phyloP scores from a whole-genome alignment of 2,329 filamentous ascomycete genomes.

The Hirsutella thompsonii region DNA sequence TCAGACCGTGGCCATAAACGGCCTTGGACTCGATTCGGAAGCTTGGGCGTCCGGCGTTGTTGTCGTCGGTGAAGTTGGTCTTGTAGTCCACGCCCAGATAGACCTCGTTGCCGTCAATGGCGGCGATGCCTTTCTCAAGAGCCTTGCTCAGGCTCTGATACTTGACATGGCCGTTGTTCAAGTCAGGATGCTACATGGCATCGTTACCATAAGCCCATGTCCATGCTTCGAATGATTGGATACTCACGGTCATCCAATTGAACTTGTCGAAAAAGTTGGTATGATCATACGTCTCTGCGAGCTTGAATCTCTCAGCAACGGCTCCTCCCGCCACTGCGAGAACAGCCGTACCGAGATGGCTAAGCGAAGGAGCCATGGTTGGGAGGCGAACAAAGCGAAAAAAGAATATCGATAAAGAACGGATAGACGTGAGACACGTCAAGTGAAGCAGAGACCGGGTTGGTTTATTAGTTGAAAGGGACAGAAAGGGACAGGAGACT shows the following conservation, averaged over 20 bases:
- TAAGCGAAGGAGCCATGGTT: slow-evolving; percentile 25
- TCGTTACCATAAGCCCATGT: too few relatives aligned
- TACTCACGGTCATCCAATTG: slow-evolving; percentile 23
- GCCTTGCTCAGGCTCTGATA: slow-evolving; percentile 26
- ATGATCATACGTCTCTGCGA: slow-evolving; percentile 25
- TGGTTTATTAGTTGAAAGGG: too few relatives aligned
- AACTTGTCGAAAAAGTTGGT: slow-evolving; percentile 36
- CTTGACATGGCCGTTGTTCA: slow-evolving; percentile 51
- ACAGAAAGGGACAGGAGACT: too few relatives aligned
- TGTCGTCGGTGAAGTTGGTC: slow-evolving; percentile 10
- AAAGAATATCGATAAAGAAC: background rate
- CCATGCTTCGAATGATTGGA: background rate
- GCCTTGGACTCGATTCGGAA: slow-evolving; percentile 53
- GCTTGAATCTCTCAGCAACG: slow-evolving; percentile 20
- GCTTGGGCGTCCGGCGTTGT: slow-evolving; percentile 31
- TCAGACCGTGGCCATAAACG: slow-evolving; percentile 50
- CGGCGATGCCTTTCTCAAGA: slow-evolving; percentile 19
- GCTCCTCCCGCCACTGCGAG: slow-evolving; percentile 21
- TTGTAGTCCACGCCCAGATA: slow-evolving; percentile 25
- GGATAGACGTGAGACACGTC: too few relatives aligned
- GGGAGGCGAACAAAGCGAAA: too few relatives aligned
- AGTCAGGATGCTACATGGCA: slow-evolving; percentile 30
- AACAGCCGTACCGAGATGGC: slow-evolving; percentile 24
- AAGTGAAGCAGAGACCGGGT: too few relatives aligned
- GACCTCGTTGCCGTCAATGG: slow-evolving; percentile 18